Percentiles rank a stretch among this genome's conserved stretches.
phyloP scores from a whole-genome alignment of 192 early-diverging fungal species.

The Mortierella hygrophila region DNA sequence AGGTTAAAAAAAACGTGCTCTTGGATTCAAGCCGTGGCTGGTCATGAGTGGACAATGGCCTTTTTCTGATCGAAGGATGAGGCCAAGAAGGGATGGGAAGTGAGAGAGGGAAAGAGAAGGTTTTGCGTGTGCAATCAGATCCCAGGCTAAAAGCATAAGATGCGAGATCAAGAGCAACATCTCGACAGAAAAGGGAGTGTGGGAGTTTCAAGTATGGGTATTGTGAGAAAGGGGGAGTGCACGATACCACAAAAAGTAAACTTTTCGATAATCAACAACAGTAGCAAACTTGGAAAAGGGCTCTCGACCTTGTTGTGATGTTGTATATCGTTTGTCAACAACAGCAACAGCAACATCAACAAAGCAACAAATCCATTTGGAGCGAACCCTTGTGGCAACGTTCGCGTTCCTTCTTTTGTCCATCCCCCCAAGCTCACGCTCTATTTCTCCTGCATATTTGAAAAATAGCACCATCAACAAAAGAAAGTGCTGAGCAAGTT shows the following conservation, averaged over 20 bases:
- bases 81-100: background rate
- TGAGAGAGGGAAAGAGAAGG: background rate
- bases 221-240: background rate
- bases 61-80: background rate
- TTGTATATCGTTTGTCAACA: background rate
- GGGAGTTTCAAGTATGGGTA: background rate
- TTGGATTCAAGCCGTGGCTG: background rate
- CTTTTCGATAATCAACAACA: background rate
- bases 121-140: background rate
- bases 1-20: background rate
- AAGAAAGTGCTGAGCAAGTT: too few relatives aligned
- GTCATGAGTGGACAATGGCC: background rate
- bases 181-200: too few relatives aligned
- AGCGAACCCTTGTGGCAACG: background rate
- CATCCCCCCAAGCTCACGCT: background rate
- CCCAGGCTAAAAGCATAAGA: too few relatives aligned
- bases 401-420: conserved; percentile 5
- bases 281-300: background rate
- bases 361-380: background rate
- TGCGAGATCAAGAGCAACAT: too few relatives aligned
- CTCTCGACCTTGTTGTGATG: too few relatives aligned
- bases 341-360: background rate
- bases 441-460: background rate
- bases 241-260: background rate
- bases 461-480: background rate